Conservation (phyloP, 2,329 filamentous ascomycete genomes). For the Colletotrichum ledebouriae region DNA sequence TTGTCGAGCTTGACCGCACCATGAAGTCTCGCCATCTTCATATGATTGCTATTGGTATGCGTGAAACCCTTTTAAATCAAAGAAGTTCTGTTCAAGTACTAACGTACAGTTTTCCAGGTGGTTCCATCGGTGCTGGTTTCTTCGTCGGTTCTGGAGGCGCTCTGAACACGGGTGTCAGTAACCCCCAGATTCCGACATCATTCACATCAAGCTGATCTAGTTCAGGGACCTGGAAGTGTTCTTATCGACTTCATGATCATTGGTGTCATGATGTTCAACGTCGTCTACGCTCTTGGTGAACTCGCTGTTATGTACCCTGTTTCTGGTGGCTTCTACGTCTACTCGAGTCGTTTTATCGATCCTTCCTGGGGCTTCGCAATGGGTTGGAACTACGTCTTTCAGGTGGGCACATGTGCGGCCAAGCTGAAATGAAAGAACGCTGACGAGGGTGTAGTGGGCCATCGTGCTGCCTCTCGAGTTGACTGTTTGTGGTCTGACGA, state of each 20-base stretch:
- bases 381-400: constrained; percentile 64
- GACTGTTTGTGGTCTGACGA: constrained; percentile 63
- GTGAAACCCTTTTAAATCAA: constrained; percentile 6
- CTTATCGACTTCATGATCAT: constrained; percentile 62
- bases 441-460: constrained; percentile 52
- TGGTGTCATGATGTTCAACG: constrained; percentile 68
- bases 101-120: neutral
- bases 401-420: constrained; percentile 43
- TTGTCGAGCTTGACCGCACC: constrained; percentile 47
- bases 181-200: neutral
- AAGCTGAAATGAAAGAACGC: neutral
- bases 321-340: constrained; percentile 70
- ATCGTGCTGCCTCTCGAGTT: constrained; percentile 62
- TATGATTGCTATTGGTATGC: constrained; percentile 62
- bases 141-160: constrained; percentile 70
- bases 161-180: constrained; percentile 59
- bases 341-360: constrained; percentile 69
- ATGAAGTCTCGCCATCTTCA: constrained; percentile 64
- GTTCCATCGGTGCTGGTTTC: constrained; percentile 71
- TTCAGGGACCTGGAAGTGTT: constrained; percentile 51
- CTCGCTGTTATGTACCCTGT: constrained; percentile 68
- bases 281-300: constrained; percentile 71
- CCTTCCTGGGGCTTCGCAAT: constrained; percentile 67
- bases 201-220: constrained; percentile 3
- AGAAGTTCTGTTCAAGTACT: neutral